Base-by-base conservation (phyloP, 2,329 filamentous ascomycete genomes). In the Diaporthe velutina region DNA sequence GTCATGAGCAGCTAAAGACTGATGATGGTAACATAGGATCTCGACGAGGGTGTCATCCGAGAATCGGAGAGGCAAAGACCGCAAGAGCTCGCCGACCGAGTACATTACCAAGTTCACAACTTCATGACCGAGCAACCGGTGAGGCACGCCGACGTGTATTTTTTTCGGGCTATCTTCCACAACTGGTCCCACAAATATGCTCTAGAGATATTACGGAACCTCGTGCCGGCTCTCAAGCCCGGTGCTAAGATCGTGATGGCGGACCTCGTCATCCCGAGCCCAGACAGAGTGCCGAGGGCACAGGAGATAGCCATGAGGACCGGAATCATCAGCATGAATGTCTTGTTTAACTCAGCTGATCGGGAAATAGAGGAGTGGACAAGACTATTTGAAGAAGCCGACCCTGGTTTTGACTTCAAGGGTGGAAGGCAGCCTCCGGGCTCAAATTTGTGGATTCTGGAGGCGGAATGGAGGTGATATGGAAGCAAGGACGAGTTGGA, bases 151-250 rank as follows among this genome's bases (percentile, higher is more conserved):
- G 77, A 79, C 4, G 77, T 77, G 30, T 83, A 81, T 74, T 80
- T 83, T 57, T 79, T 84, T 73, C 80, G 81, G 33, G 78, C 78
- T 67, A 81, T 83, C 52, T 79, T 83, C 60, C 82, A 84, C 73
- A 80, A 80, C 70, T 84, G 81, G 77, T 73, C 79, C 1, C 81
- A 85, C 75, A 81, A 80, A 68, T 82, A 84, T 74, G 80, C 77
- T 60, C 61, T 82, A 2, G 75, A 79, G 57, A 82, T 84, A 48
- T 75, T 84, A 30, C 77, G 78, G 25, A 77, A 77, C 0, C 77
- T 84, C 8, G 75, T 82, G 12, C 81, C 82, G 12, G 80, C 78
- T 4, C 75, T 84, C 13, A 80, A 79, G 45, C 75, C 75, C 4
- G 80, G 80, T 1, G 77, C 80, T 17, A 77, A 73, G 40, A 68